Evolutionary conservation across 1,139 yeast species (phyloP).

Genomic region (Taphrina populina): DNA sequence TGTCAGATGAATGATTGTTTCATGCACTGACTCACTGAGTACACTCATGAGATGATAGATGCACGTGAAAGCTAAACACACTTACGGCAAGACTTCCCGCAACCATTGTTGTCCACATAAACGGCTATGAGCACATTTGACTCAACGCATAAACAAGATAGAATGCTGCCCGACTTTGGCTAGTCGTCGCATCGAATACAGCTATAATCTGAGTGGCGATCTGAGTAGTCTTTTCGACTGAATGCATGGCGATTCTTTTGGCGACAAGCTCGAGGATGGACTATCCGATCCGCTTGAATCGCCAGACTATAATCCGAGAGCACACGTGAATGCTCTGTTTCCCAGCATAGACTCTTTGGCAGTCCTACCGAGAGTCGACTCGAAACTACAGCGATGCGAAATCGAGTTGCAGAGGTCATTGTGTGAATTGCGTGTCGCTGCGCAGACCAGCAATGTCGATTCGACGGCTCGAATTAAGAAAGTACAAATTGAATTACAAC

Average conservation of each 20-base stretch:
- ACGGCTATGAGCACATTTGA: no score
- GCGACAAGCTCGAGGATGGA: not conserved
- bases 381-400: slow-evolving; percentile 31
- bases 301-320: slow-evolving; percentile 47
- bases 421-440: slow-evolving; percentile 31
- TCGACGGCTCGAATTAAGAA: slow-evolving; percentile 36
- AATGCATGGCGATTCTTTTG: slow-evolving; percentile 1
- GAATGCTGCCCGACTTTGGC: no score
- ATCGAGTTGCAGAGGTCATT: slow-evolving; percentile 37
- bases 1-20: no score
- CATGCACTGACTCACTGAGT: no score
- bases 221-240: no score
- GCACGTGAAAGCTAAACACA: no score
- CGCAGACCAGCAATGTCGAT: slow-evolving; percentile 24
- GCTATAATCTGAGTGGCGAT: no score
- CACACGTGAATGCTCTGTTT: slow-evolving; percentile 48
- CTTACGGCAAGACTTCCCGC: no score
- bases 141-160: no score
- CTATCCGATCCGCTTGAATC: slow-evolving; percentile 8
- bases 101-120: no score
- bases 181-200: no score
- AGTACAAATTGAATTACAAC: slow-evolving; percentile 46
- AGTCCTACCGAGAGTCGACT: slow-evolving; percentile 29
- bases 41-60: no score
- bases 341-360: slow-evolving; percentile 33